phyloP scores from a whole-genome alignment of 2,329 filamentous ascomycete species.

The Stagonosporopsis tanaceti region DNA sequence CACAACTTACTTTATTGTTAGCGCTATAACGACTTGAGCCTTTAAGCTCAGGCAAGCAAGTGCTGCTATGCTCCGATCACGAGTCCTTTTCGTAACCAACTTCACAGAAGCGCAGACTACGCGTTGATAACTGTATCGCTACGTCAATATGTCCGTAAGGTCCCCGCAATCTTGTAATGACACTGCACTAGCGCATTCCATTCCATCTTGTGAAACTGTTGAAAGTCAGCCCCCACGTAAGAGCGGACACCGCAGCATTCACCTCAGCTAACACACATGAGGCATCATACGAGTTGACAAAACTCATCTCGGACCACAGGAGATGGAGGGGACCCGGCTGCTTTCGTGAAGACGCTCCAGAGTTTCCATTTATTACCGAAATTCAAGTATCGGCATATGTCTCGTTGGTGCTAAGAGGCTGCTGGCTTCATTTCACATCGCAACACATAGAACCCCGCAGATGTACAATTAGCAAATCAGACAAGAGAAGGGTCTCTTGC shows the following conservation, averaged over 20 bases:
- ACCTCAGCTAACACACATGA: constrained; percentile 11
- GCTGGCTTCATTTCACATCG: background rate
- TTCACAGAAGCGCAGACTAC: background rate
- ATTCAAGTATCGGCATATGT: background rate
- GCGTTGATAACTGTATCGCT: background rate
- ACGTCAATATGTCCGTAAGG: background rate
- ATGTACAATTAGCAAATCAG: background rate
- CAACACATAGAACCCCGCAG: constrained; percentile 7
- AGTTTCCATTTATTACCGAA: background rate
- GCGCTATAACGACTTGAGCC: background rate
- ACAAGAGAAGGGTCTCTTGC: background rate
- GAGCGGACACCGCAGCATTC: constrained; percentile 3
- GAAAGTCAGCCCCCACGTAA: constrained; percentile 10
- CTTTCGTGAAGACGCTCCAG: background rate
- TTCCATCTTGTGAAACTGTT: background rate
- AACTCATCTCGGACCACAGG: no score
- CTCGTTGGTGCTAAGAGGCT: background rate
- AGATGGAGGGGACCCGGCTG: background rate
- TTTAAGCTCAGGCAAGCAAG: background rate
- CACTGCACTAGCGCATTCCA: constrained; percentile 3
- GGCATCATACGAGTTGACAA: background rate
- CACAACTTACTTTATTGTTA: background rate
- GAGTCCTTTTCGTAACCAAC: background rate
- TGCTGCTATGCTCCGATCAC: background rate
- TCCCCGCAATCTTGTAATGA: background rate